Evolutionary conservation across 495 filamentous ascomycete species (phyloP).

Genomic region (Niebla homalea): DNA sequence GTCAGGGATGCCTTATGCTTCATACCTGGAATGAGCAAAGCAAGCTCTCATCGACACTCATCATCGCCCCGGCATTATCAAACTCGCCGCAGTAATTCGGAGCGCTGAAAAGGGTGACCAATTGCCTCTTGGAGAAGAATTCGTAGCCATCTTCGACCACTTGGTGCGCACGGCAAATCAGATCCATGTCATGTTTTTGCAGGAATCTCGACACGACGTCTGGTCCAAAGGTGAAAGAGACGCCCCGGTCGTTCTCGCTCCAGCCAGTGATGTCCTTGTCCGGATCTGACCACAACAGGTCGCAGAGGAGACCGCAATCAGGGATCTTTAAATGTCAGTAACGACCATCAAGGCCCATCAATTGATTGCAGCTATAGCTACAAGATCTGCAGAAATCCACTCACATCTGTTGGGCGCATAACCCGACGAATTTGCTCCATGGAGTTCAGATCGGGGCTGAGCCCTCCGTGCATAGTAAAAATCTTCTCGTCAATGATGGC

Average conservation of each 20-base stretch:
- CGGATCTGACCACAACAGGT: slow-evolving; percentile 96
- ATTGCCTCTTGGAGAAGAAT: slow-evolving; percentile 96
- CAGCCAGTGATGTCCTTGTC: slow-evolving; percentile 99
- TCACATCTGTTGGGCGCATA: slow-evolving; percentile 97
- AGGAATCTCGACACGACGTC: slow-evolving; percentile 97
- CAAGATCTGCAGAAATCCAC: slow-evolving; percentile 15
- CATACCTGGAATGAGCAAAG: slow-evolving; percentile 97
- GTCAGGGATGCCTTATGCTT: background rate
- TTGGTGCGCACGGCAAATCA: slow-evolving; percentile 98
- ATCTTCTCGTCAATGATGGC: slow-evolving; percentile 99
- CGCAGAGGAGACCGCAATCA: slow-evolving; percentile 93
- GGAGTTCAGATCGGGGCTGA: slow-evolving; percentile 95
- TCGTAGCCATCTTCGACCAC: slow-evolving; percentile 99
- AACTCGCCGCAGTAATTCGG: slow-evolving; percentile 99
- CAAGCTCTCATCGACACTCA: slow-evolving; percentile 99
- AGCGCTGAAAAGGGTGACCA: slow-evolving; percentile 95
- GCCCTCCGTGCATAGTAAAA: slow-evolving; percentile 98
- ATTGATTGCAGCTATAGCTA: background rate
- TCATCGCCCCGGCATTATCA: slow-evolving; percentile 99
- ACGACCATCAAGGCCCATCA: background rate
- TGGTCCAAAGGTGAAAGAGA: slow-evolving; percentile 98
- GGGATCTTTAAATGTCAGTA: slow-evolving; percentile 64
- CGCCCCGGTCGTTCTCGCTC: slow-evolving; percentile 98
- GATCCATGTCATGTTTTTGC: slow-evolving; percentile 99
- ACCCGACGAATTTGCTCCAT: slow-evolving; percentile 99